Evolutionary conservation across 495 filamentous ascomycete species (phyloP).

Genomic region (Aspergillus asperescens): DNA sequence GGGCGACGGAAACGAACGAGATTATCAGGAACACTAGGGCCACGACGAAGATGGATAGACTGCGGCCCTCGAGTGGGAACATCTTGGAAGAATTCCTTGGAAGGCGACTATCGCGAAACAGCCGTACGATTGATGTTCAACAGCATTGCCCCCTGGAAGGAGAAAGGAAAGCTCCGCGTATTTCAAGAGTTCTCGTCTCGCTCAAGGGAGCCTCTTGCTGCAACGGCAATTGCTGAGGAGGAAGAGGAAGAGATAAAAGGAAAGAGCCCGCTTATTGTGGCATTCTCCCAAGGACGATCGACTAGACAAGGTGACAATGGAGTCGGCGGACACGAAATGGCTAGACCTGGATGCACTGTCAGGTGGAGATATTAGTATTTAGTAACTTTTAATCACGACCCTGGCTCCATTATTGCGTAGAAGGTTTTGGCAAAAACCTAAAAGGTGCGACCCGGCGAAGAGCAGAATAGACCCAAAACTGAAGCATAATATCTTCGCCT

Average conservation of each 20-base stretch:
- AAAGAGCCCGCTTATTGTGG: not conserved
- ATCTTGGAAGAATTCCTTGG: conserved; percentile 19
- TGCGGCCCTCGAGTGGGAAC: conserved; percentile 34
- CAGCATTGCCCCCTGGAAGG: conserved; percentile 1
- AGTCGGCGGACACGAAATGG: not conserved
- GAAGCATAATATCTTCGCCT: no score
- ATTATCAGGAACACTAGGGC: conserved; percentile 35
- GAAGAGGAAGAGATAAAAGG: not conserved
- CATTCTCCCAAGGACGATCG: conserved; percentile 1
- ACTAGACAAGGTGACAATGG: not conserved
- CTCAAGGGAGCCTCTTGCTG: not conserved
- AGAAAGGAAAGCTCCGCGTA: not conserved
- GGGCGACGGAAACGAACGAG: conserved; percentile 34
- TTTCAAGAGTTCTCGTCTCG: not conserved
- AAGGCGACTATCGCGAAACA: not conserved
- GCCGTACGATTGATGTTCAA: not conserved
- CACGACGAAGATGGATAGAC: conserved; percentile 36
- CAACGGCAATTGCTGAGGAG: not conserved
- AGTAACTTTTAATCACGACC: not conserved
- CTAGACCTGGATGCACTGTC: not conserved
- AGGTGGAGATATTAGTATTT: not conserved
- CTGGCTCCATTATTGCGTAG: no score
- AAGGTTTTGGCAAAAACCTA: not conserved
- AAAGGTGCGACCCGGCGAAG: not conserved
- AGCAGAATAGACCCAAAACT: no score